Conservation (phyloP, 2,329 filamentous ascomycete genomes). For the Botrytis aclada region DNA sequence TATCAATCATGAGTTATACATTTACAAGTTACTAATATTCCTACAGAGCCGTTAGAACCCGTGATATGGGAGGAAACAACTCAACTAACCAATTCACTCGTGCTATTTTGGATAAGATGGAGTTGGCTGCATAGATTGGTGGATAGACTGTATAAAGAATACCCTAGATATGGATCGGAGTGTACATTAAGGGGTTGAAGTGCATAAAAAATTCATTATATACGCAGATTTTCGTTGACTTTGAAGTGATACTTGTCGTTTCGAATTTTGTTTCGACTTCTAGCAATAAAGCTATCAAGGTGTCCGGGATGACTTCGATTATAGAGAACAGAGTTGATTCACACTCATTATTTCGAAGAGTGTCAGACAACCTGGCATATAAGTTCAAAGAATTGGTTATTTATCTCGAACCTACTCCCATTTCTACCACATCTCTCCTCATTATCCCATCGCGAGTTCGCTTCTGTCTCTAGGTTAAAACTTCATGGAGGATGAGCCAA, state of each 20-base stretch:
- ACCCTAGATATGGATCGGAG: conserved; percentile 21
- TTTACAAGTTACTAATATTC: conserved; percentile 35
- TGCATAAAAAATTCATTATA: conserved; percentile 30
- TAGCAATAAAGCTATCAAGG: not conserved
- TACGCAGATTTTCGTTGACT: not conserved
- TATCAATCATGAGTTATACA: conserved; percentile 6
- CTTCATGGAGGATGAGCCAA: not conserved
- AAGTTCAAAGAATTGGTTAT: not conserved
- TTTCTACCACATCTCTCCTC: not conserved
- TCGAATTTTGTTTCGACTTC: not conserved
- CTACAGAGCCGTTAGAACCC: conserved; percentile 75
- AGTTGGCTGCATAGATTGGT: conserved; percentile 45
- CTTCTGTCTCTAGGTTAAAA: not conserved
- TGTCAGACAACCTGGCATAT: not conserved
- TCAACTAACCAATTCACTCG: conserved; percentile 94
- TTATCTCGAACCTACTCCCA: not conserved
- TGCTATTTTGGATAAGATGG: conserved; percentile 94
- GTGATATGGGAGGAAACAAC: conserved; percentile 89
- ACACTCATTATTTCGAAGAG: not conserved
- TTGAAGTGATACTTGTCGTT: not conserved
- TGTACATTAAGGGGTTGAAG: conserved; percentile 32
- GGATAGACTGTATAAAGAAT: conserved; percentile 32
- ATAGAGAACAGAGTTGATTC: not conserved
- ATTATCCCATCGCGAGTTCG: not conserved
- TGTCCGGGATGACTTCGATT: not conserved